Base-by-base conservation (phyloP, 169 alveolate genomes). In the Plasmodium yoelii region DNA sequence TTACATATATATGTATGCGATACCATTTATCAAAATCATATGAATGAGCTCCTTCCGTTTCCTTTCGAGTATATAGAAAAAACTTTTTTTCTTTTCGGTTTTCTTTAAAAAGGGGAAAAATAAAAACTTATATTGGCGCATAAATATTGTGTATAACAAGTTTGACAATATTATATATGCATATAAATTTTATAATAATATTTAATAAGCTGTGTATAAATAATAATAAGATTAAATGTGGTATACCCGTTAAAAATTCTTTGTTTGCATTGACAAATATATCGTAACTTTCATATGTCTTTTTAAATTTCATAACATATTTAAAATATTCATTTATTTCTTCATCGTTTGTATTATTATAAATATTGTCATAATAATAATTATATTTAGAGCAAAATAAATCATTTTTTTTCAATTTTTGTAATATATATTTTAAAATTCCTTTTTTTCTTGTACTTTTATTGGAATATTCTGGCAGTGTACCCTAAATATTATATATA, bases 11-110 rank as follows among this genome's bases (percentile, higher is more conserved):
- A 34, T 5, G 7, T 34, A 34, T 34, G 42, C 5, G 61, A 57
- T 28, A 80, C 89, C 89, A 80, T 65, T 80, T 80, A 24, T 80
- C 89, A 70, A 80, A 80, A 39, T 80, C 89, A 22, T 80, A 80
- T 4, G 89, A 65, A 57, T 80, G 89, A 19, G 80, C 89, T 18
- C 89, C 89, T 65, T 80, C 89, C 10, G 70, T 80, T 68, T 80
- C 89, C 80, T 64, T 80, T 44, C 89, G 73, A 15, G 89, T 80
- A 47, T 80, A 80, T n/a, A 80, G 44, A 3, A 80, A 10, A 57
- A 47, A 80, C 44, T 80, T 80, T 55, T 80, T 80, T 12, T 80
- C 89, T 65, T 80, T 80, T 34, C 34, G 44, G 28, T 67, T 80
- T 12, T 26, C 70, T 57, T 65, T 82, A 64, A 68, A 67, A 28